Conservation (phyloP, 805 yeast genomes). For the Saccharomycopsis fermentans region DNA sequence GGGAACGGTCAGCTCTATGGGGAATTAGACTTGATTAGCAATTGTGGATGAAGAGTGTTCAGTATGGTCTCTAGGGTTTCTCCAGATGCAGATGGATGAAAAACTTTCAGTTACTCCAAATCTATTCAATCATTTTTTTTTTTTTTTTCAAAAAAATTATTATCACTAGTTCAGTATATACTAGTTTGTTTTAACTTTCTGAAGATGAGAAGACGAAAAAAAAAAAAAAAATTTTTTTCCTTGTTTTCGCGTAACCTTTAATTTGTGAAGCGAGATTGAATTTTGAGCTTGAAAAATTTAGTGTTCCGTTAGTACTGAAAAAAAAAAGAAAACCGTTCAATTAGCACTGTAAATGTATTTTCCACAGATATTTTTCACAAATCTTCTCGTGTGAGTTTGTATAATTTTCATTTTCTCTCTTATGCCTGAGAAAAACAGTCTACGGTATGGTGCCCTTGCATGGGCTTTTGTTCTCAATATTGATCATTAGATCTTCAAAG, state of each 20-base stretch:
- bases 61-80: not conserved
- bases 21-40: not conserved
- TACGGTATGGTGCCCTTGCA: not conserved
- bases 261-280: not conserved
- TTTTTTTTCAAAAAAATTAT: too few relatives aligned
- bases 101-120: not conserved
- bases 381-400: too few relatives aligned
- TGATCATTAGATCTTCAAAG: too few relatives aligned
- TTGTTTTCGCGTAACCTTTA: not conserved
- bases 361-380: too few relatives aligned
- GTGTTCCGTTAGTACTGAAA: not conserved
- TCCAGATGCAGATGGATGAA: not conserved
- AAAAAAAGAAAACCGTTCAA: not conserved
- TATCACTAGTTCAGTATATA: not conserved
- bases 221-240: not conserved
- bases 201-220: conserved; percentile 1
- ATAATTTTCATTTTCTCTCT: too few relatives aligned
- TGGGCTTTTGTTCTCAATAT: not conserved
- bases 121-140: not conserved
- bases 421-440: too few relatives aligned
- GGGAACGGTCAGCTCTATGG: not conserved
- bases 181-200: not conserved
- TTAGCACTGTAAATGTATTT: too few relatives aligned
- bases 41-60: not conserved
- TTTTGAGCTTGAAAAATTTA: not conserved